Base-by-base conservation (phyloP, 306 rosid genomes). In the Vachellia collinsii region DNA sequence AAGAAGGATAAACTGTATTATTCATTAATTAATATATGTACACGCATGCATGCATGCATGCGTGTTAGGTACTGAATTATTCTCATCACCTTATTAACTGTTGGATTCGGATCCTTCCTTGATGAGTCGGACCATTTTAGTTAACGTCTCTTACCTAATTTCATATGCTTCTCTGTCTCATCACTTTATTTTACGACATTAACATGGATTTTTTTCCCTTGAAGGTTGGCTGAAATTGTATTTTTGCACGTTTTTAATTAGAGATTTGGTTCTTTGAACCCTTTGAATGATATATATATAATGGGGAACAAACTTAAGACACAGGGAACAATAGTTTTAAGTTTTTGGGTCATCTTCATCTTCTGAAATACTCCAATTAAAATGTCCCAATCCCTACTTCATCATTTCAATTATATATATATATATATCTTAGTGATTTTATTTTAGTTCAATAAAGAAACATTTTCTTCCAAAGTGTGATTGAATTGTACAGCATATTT, bases 301-400 rank as follows among this genome's bases (percentile, higher is more conserved):
- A 29, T 29, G 34, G 36, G 36, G 43, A 50, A 39, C 70, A 64
- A 64, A 74, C 25, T 8, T 53, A 67, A 65, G 34, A 43, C 48
- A n/a, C 54, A 54, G 41, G 43, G 41, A 67, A 75, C 19, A 67
- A 43, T 34, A 39, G 34, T 53, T 66, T 74, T 42, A 38, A 20
- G 59, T 36, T 56, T 71, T 9, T 12, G 34, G 53, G 62, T 42
- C 76, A 43, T 75, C 34, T 20, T 51, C 54, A 75, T 68, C 72
- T 68, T 75, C 38, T 68, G 51, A 56, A 81, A 54, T 14, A 75
- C 43, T 48, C 34, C 34, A 29, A 29, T 29, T 29, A 29, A 29
- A 29, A 29, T 29, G 34, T 29, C 8, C 5, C 48, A 72, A 19
- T 20, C 34, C 36, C 14, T 22, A 20, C 63, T 56, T 54, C 12